Conservation (phyloP, 495 filamentous ascomycete genomes). For the Penicillium longicatenatum region DNA sequence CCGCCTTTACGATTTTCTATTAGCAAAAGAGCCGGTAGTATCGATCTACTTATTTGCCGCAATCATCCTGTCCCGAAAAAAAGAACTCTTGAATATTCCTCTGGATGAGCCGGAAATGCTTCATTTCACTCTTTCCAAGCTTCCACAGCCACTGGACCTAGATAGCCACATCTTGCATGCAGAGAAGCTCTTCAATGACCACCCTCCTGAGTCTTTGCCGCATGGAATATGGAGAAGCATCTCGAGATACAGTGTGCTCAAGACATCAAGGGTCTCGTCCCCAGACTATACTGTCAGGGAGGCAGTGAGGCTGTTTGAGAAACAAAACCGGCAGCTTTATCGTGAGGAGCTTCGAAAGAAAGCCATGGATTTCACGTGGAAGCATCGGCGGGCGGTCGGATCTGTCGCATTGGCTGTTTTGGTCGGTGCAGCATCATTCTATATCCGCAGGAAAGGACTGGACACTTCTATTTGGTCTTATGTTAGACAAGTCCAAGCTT, state of each 20-base stretch:
- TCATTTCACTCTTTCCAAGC: constrained; percentile 82
- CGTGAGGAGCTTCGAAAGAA: constrained; percentile 60
- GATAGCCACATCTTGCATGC: constrained; percentile 73
- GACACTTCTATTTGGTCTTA: constrained; percentile 46
- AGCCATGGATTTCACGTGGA: constrained; percentile 55
- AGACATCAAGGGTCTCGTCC: constrained; percentile 64
- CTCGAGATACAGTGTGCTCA: constrained; percentile 76
- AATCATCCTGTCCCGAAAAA: constrained; percentile 76
- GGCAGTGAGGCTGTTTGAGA: constrained; percentile 63
- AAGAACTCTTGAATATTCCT: constrained; percentile 79
- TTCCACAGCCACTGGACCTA: constrained; percentile 81
- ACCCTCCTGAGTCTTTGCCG: constrained; percentile 75
- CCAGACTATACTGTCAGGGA: constrained; percentile 56
- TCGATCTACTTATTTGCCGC: constrained; percentile 89
- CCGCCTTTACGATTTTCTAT: constrained; percentile 85
- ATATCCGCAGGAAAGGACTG: constrained; percentile 48
- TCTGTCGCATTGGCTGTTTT: constrained; percentile 63
- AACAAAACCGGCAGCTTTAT: constrained; percentile 67
- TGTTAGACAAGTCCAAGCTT: constrained; percentile 29
- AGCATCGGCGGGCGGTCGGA: constrained; percentile 58
- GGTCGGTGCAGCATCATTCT: constrained; percentile 59
- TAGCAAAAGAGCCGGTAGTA: constrained; percentile 83
- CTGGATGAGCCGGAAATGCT: constrained; percentile 92
- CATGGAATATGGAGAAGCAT: constrained; percentile 67
- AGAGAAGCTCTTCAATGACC: constrained; percentile 56